Evolutionary conservation across 805 yeast genomes (phyloP).

Genomic region (Suhomyces faveliae): DNA sequence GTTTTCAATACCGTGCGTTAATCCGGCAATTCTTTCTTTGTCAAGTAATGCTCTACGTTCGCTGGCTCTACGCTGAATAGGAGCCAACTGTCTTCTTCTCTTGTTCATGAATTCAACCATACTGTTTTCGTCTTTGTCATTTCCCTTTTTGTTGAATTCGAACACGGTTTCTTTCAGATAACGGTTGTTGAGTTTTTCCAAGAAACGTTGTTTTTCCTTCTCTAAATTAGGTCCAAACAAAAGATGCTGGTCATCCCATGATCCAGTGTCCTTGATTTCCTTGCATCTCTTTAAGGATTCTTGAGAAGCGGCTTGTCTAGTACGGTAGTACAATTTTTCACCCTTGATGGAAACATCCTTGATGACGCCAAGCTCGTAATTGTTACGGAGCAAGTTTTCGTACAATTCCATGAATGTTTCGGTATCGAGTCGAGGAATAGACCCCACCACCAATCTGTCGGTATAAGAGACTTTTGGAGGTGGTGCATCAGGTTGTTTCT

Average conservation of each 20-base stretch:
- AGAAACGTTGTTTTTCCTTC: conserved; percentile 66
- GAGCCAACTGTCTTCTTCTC: conserved; percentile 84
- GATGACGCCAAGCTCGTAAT: conserved; percentile 66
- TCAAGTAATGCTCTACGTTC: conserved; percentile 68
- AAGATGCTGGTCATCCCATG: conserved; percentile 87
- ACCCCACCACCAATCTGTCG: conserved; percentile 77
- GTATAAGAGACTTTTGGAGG: conserved; percentile 70
- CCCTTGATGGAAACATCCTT: conserved; percentile 79
- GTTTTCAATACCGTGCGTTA: conserved; percentile 69
- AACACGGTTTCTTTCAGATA: conserved; percentile 85
- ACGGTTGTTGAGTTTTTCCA: conserved; percentile 70
- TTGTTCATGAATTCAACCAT: conserved; percentile 81
- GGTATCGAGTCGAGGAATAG: conserved; percentile 68
- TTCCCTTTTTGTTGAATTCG: conserved; percentile 65
- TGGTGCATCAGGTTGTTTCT: conserved; percentile 41
- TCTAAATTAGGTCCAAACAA: conserved; percentile 76
- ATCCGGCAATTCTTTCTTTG: conserved; percentile 72
- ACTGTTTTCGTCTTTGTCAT: conserved; percentile 53
- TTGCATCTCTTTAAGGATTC: conserved; percentile 86
- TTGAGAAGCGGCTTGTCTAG: conserved; percentile 80
- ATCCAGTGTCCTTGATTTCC: conserved; percentile 64
- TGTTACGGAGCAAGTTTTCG: conserved; percentile 55
- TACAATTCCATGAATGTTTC: conserved; percentile 74
- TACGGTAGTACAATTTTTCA: conserved; percentile 80
- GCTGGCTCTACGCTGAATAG: conserved; percentile 74